phyloP scores from a whole-genome alignment of 495 filamentous ascomycete genomes.

The Neurospora sp. region DNA sequence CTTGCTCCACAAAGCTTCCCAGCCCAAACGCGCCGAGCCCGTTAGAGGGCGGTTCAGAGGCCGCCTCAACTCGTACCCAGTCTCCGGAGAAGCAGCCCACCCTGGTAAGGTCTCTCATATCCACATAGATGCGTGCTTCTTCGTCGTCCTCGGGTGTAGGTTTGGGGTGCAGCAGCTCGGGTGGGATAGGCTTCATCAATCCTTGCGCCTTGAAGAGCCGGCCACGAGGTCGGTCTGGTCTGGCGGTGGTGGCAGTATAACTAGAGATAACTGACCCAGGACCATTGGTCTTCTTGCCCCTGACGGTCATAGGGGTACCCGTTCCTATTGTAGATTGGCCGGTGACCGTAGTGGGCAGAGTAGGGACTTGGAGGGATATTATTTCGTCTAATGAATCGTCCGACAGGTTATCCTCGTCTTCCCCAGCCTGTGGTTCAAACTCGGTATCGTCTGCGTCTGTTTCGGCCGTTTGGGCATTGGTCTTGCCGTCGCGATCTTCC shows the following conservation, averaged over 20 bases:
- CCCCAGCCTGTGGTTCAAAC: conserved; percentile 47
- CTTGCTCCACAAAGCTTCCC: conserved; percentile 40
- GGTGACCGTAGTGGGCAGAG: conserved; percentile 53
- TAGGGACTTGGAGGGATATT: conserved; percentile 73
- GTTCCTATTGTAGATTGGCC: conserved; percentile 61
- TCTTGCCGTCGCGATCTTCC: conserved; percentile 43
- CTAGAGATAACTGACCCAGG: conserved; percentile 79
- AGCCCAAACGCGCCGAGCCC: conserved; percentile 45
- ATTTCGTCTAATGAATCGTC: conserved; percentile 72
- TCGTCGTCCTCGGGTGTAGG: conserved; percentile 69
- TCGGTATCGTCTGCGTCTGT: conserved; percentile 36
- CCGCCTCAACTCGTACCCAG: conserved; percentile 80
- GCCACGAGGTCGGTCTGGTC: conserved; percentile 48
- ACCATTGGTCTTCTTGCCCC: conserved; percentile 52
- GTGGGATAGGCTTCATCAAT: conserved; percentile 58
- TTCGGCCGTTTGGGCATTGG: conserved; percentile 29
- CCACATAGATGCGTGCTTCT: conserved; percentile 81
- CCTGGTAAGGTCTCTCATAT: conserved; percentile 71
- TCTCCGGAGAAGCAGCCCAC: conserved; percentile 95
- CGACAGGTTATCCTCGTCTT: conserved; percentile 53
- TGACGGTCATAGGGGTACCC: conserved; percentile 60
- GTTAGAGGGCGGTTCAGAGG: conserved; percentile 53
- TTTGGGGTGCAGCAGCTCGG: conserved; percentile 73
- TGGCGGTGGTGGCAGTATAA: conserved; percentile 70
- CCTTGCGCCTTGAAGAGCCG: conserved; percentile 68